Evolutionary conservation across 1,139 yeast genomes (phyloP).

Genomic region (Blastobotrys apis): DNA sequence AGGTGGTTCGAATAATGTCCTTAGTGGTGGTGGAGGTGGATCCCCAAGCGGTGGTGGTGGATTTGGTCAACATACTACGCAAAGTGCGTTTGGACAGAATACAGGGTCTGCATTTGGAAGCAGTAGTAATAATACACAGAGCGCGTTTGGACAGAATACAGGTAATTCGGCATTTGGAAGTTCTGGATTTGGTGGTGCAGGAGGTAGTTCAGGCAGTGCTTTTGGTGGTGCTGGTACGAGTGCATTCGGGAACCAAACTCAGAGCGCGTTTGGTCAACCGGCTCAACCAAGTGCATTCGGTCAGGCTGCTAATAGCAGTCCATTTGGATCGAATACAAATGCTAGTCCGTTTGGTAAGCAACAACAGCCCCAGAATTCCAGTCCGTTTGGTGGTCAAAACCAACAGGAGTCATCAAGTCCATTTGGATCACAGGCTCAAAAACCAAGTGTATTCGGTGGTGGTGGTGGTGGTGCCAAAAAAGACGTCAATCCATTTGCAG

Average conservation of each 20-base stretch:
- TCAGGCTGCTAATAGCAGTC: constrained; percentile 1
- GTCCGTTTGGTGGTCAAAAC: constrained; percentile 26
- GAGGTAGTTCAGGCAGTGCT: constrained; percentile 1
- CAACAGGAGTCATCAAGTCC: constrained; percentile 3
- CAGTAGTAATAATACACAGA: constrained; percentile 1
- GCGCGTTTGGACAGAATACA: constrained; percentile 14
- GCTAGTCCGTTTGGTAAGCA: constrained; percentile 18
- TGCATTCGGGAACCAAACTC: no score
- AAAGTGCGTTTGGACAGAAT: constrained; percentile 16
- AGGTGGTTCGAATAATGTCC: constrained; percentile 10
- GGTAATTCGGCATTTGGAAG: neutral
- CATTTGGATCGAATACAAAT: constrained; percentile 10
- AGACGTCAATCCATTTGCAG: neutral
- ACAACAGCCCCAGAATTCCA: constrained; percentile 16
- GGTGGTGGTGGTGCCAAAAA: neutral
- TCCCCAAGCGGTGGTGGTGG: constrained; percentile 8
- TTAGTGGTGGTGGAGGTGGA: constrained; percentile 4
- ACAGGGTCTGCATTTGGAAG: neutral
- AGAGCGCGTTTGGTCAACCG: no score
- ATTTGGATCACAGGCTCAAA: constrained; percentile 2
- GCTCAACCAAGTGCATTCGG: constrained; percentile 1
- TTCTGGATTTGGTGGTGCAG: neutral
- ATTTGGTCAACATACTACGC: constrained; percentile 6
- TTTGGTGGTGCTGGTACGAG: constrained; percentile 9
- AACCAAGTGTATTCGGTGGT: constrained; percentile 3